Base-by-base conservation (phyloP, 352 stramenopile genomes). In the Phytophthora quininea region DNA sequence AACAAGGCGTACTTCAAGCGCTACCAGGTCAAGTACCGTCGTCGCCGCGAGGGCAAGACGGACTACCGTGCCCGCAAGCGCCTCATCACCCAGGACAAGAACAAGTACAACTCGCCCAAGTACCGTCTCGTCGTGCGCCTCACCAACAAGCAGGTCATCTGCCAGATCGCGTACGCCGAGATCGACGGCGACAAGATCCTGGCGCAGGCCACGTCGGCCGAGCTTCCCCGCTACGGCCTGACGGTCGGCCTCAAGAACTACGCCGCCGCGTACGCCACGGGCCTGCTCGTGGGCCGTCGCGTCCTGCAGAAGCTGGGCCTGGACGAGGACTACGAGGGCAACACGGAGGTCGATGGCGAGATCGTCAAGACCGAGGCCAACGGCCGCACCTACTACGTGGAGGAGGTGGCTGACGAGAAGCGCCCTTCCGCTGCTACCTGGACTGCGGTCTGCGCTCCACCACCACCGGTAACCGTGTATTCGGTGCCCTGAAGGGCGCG, bases 101-200 rank as follows among this genome's bases (percentile, higher is more conserved):
- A 99, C 96, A 99, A 99, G 92, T 99, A 99, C 96, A 98, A 99
- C 86, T 97, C 93, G 67, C 97, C 97, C 62, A 99, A 99, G 90
- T 98, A 98, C 84, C 88, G 96, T 59, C 88, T 99, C 32, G 94
- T 99, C 8, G 95, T 98, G 58, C 92, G 95, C 71, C 96, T 98
- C 79, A 98, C 96, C 61, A 99, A 99, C 91, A 95, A 86, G 62
- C 82, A 98, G 74, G 93, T 99, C 12, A 98, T 99, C 82, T 98
- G 95, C 84, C 97, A 99, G 86, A 98, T 99, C 77, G 96, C 97
- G 52, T 99, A 99, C 85, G 88, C 97, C 68, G 94, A 99, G 64
- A 98, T 99, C 57, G 96, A 99, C 79, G 97, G 97, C 59, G 98
- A 99, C 86, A 97, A 98, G 81, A 96, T 99, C 64, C 73, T 99